A percentile compares a stretch with the other conserved stretches of the same genome.
phyloP scores from a whole-genome alignment of 2,329 filamentous ascomycete species.

The Sclerotinia sclerotiorum region DNA sequence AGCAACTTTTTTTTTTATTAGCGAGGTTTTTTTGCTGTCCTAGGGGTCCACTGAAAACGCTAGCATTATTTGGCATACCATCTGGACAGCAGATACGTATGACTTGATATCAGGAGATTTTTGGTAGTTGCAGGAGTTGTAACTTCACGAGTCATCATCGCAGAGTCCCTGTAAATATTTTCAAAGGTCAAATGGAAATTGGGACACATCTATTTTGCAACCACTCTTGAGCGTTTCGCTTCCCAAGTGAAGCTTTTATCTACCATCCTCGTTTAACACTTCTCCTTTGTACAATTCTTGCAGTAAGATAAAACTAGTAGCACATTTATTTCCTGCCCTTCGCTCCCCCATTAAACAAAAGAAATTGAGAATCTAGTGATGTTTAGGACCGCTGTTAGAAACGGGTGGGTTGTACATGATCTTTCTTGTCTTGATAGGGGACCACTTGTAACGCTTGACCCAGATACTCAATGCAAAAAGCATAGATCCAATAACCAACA shows the following conservation, averaged over 20 bases:
- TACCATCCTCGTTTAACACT: conserved; percentile 21
- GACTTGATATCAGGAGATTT: not conserved
- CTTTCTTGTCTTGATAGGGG: conserved; percentile 93
- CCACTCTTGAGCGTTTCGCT: conserved; percentile 25
- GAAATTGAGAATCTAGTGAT: conserved; percentile 35
- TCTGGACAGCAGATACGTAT: not conserved
- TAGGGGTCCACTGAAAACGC: conserved; percentile 5
- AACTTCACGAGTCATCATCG: not conserved
- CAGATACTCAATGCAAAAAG: conserved; percentile 88
- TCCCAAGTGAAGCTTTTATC: conserved; percentile 34
- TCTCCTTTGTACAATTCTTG: conserved; percentile 37
- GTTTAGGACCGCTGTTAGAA: conserved; percentile 18
- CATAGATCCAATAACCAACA: conserved; percentile 74
- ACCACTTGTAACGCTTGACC: conserved; percentile 99
- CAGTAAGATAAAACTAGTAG: conserved; percentile 41
- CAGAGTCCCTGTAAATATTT: not conserved
- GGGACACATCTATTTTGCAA: conserved; percentile 39
- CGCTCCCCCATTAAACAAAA: conserved; percentile 31
- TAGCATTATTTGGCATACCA: not conserved
- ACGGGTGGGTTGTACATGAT: conserved; percentile 77
- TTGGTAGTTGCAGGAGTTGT: not conserved
- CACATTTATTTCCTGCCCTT: conserved; percentile 36
- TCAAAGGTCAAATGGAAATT: conserved; percentile 30
- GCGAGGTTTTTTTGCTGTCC: conserved; percentile 27
- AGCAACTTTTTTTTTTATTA: conserved; percentile 25